Base-by-base conservation (phyloP, 75 land plant genomes). In the Gnetum montanum region DNA sequence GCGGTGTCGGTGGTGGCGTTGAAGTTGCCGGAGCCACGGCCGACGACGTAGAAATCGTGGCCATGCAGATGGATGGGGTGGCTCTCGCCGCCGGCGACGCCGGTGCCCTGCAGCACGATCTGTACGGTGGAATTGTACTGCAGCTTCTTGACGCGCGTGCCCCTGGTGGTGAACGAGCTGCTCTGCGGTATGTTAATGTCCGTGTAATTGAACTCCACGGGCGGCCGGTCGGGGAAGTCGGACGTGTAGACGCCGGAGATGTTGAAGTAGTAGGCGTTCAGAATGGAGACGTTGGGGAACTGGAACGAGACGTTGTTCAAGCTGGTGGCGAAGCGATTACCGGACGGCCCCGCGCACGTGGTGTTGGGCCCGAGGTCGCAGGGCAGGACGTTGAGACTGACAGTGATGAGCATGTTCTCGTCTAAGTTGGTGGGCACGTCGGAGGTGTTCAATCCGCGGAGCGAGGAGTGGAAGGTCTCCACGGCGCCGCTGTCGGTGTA, bases 1-100 rank as follows among this genome's bases (percentile, higher is more conserved):
- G n/a, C 23, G 4, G 59, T 44, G 20, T 34, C 58, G 23, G 53
- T 46, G 15, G 33, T 10, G 1, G 40, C 16, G 34, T 67, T 28
- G 30, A n/a, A 67, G 66, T 67, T 59, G 11, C 69, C 69, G 29
- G 35, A 67, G 13, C 64, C 69, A 18, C 16, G 26, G 11, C 43
- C 69, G 28, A 67, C 53, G 23, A 67, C 62, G 28, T 47, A 59
- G 24, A 67, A 67, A 26, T 54, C 59, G 28, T 58, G 33, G 19
- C 69, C 69, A 50, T 67, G 69, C 15, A 67, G 63, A 31, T 67
- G 69, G 25, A 67, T 33, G 7, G 69, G 69, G 26, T 67, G 69
- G 26, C 23, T 47, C 4, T 59, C 64, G 0, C 11, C 43, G 11
- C 23, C 67, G 62, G 25, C 11, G 22, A 64, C 16, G 29, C 30